Evolutionary conservation across 768 basidiomycete species (phyloP).

Genomic region (Podaxis mareebaensis): DNA sequence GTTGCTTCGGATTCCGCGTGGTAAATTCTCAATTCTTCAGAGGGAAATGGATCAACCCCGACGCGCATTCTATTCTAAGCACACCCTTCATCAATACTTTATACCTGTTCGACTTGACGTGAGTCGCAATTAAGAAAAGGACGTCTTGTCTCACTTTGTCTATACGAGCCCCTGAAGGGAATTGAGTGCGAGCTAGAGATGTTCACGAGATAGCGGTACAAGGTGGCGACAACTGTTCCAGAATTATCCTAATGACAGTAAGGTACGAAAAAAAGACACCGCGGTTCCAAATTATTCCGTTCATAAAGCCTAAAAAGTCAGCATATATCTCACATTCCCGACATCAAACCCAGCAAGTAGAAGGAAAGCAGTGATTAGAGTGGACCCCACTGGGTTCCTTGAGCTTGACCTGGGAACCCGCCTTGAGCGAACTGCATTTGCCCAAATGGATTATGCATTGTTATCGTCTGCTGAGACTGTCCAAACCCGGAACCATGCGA

Average conservation of each 20-base stretch:
- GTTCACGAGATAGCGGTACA: background rate
- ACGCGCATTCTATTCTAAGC: no score
- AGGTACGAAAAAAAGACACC: background rate
- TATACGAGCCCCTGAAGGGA: no score
- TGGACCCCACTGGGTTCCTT: slow-evolving; percentile 37
- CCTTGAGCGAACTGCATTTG: slow-evolving; percentile 25
- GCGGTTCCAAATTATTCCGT: background rate
- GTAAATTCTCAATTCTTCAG: no score
- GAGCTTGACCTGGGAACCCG: slow-evolving; percentile 23
- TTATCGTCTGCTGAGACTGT: slow-evolving; percentile 32
- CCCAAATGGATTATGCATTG: slow-evolving; percentile 15
- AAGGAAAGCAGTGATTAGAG: slow-evolving; percentile 26
- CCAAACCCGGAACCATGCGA: slow-evolving; percentile 11
- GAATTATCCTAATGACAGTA: background rate
- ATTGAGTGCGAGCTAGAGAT: no score
- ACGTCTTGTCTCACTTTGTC: no score
- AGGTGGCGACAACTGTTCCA: background rate
- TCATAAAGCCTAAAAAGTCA: background rate
- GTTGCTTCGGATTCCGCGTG: no score
- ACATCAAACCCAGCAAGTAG: background rate
- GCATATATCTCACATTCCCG: background rate
- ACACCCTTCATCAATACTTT: no score
- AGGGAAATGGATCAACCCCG: no score
- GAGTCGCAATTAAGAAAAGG: no score
- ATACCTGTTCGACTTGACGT: no score